Evolutionary conservation across 2,329 filamentous ascomycete species (phyloP).

Genomic region (Diaporthe eres): DNA sequence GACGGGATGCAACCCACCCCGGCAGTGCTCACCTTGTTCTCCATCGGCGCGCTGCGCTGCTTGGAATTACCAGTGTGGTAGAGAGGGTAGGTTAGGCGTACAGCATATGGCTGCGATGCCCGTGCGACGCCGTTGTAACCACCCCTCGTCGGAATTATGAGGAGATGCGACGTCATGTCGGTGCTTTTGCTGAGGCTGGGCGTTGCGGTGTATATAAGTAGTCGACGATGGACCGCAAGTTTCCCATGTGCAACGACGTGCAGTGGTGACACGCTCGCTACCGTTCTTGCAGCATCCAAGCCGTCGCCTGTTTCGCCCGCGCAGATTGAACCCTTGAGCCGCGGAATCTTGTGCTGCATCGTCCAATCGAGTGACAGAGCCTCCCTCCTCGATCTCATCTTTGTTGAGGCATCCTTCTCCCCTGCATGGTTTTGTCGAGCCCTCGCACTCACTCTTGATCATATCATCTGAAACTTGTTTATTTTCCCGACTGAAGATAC

Average conservation of each 20-base stretch:
- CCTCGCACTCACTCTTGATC: background rate
- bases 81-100: background rate
- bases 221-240: background rate
- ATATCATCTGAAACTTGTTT: background rate
- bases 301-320: background rate
- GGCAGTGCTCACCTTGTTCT: background rate
- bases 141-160: background rate
- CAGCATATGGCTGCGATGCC: background rate
- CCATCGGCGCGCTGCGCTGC: background rate
- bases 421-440: slow-evolving; percentile 3
- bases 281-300: slow-evolving; percentile 2
- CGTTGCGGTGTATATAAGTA: slow-evolving; percentile 2
- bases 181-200: background rate
- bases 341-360: slow-evolving; percentile 6
- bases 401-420: background rate
- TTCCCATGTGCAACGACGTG: background rate
- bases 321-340: slow-evolving; percentile 22
- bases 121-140: background rate
- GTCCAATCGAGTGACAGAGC: slow-evolving; percentile 11
- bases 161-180: slow-evolving; percentile 7
- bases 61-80: background rate
- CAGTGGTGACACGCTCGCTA: slow-evolving; percentile 8
- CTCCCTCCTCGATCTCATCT: background rate
- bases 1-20: background rate
- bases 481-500: background rate